Evolutionary conservation across 1,139 yeast genomes (phyloP), one percentile per base, ranked within the genome.

Genomic region (Chernovozyma sophiae-reginae): DNA sequence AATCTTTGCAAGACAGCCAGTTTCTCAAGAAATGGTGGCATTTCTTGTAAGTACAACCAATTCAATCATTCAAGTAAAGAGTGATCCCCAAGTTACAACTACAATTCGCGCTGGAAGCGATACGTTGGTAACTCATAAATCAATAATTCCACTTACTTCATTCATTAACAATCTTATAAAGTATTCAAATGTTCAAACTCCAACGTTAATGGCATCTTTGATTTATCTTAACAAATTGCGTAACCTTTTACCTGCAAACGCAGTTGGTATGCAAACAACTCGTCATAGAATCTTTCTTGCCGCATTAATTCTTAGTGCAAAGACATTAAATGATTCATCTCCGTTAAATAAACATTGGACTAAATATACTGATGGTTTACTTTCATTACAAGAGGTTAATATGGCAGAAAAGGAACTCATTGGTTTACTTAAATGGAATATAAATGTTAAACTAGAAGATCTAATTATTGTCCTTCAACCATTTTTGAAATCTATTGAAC

Each of bases 311-410:
- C 68, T 92, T 43, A 85, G 95, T 28, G 96, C 97, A 18, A 92
- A 92, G 65, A 81, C 81, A 45, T 74, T 90, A 46, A 92, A 92
- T 60, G 98, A 92, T 64, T 82, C 95, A 3, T 81, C 94, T 14
- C 98, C 97, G 35, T 75, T 90, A 59, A 92, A 92, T 64, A 89
- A 84, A 63, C 96, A 90, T 67, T 92, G 98, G 98, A 83, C 95
- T 13, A 74, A 77, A 43, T 90, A 89, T 66, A 87, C 97, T 12
- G 79, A 82, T 56, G 96, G 96, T 1, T 68, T 92, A 40, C 74
- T 92, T 47, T 58, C 79, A 19, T 65, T 85, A 34, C 73, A 72
- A 22, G 97, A 92, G 54, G 90, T 92, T 41, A 92, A 92, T 61
- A 79, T 89, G 55, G 86, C 95, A 53, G 98, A 92, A 64, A 73